These are phyloP conservation scores for Macadamia integrifolia DNA, from an alignment of 164 flowering plant species.

Conservation along the genomic window DNA sequence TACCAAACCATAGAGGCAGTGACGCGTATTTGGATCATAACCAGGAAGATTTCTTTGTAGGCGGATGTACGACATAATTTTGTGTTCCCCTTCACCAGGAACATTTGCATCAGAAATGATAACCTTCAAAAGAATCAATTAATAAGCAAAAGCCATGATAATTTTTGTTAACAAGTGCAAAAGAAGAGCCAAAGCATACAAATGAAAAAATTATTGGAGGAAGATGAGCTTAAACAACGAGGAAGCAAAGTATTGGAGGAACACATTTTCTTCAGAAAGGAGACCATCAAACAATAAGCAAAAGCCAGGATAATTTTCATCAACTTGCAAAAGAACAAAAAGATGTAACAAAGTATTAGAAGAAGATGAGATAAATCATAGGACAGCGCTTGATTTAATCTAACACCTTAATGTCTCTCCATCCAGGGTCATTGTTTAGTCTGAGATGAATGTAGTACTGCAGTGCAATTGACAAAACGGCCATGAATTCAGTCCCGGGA, in stretches of 20 bases:
- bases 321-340: too few species aligned
- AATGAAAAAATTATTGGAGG: background rate
- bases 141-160: slow-evolving; percentile 6
- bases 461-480: slow-evolving; percentile 70
- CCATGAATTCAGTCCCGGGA: slow-evolving; percentile 97
- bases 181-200: background rate
- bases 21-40: slow-evolving; percentile 89
- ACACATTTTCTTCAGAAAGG: too few species aligned
- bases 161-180: background rate
- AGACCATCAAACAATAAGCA: too few species aligned
- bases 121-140: slow-evolving; percentile 46
- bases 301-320: too few species aligned
- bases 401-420: slow-evolving; percentile 79
- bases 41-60: slow-evolving; percentile 95
- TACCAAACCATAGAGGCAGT: slow-evolving; percentile 98
- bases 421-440: slow-evolving; percentile 86
- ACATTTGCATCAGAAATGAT: slow-evolving; percentile 97
- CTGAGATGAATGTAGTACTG: slow-evolving; percentile 89
- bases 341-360: too few species aligned
- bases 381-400: background rate
- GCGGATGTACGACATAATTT: slow-evolving; percentile 91
- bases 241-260: too few species aligned
- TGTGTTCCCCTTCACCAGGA: slow-evolving; percentile 99
- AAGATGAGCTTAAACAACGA: too few species aligned
- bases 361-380: background rate